Evolutionary conservation across 352 stramenopile genomes (phyloP).

Genomic region (Globisporangium parvum): DNA sequence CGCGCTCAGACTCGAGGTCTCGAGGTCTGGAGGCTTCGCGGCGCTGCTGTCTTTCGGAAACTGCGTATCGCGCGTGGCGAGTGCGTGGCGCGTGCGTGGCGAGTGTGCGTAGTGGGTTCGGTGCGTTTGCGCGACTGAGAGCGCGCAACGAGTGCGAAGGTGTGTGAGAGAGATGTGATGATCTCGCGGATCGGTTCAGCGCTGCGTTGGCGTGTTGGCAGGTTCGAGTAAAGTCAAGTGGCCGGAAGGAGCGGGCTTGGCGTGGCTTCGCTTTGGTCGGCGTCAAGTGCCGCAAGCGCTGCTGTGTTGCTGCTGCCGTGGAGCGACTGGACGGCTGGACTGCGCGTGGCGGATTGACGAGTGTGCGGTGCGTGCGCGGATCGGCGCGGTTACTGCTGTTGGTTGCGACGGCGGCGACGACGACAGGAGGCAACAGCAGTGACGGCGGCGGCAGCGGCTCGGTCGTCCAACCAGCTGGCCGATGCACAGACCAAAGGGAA

Average conservation of each 20-base stretch:
- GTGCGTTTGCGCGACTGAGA: constrained; percentile 1
- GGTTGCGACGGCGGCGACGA: background rate
- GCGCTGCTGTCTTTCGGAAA: background rate
- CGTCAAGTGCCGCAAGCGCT: too few species aligned
- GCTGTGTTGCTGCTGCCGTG: too few species aligned
- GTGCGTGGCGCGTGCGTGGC: background rate
- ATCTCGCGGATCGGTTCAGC: background rate
- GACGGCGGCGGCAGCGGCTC: background rate
- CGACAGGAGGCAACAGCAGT: too few species aligned
- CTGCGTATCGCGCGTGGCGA: background rate
- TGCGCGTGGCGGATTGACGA: background rate
- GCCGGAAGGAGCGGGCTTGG: too few species aligned
- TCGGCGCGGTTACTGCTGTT: background rate
- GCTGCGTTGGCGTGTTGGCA: too few species aligned
- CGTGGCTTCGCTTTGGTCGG: background rate
- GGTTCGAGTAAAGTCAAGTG: too few species aligned
- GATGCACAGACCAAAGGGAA: background rate
- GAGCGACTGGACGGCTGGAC: background rate
- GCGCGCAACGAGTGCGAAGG: too few species aligned
- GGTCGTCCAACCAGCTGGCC: background rate
- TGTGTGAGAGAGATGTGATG: too few species aligned
- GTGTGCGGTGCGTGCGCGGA: background rate
- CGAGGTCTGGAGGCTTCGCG: too few species aligned
- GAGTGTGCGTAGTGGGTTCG: background rate
- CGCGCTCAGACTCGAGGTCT: too few species aligned